Conservation (phyloP, 2,329 filamentous ascomycete species). For the Colletotrichum salicis region DNA sequence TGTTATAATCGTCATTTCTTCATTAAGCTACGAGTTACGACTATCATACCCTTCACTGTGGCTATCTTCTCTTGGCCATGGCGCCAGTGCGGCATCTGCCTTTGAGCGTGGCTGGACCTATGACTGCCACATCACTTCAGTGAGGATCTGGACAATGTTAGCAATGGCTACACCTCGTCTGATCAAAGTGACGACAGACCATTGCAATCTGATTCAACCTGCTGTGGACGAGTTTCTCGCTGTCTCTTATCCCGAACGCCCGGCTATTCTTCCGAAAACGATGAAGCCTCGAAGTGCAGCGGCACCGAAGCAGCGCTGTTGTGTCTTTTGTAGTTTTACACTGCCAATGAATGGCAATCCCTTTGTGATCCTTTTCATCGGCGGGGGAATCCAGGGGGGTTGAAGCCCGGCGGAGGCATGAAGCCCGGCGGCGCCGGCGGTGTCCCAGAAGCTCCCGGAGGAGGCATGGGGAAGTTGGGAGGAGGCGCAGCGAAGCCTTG, state of each 20-base stretch:
- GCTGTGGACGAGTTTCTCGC: slow-evolving; percentile 12
- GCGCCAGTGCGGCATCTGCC: background rate
- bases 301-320: background rate
- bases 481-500: slow-evolving; percentile 52
- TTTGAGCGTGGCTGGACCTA: background rate
- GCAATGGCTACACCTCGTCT: slow-evolving; percentile 29
- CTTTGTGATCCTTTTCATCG: slow-evolving; percentile 41
- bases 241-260: slow-evolving; percentile 13
- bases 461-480: slow-evolving; percentile 53
- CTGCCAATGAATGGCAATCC: background rate
- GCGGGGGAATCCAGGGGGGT: slow-evolving; percentile 41
- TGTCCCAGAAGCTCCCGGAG: slow-evolving; percentile 47
- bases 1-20: background rate
- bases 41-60: background rate
- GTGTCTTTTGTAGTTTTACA: background rate
- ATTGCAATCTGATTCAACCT: slow-evolving; percentile 29
- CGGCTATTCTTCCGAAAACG: slow-evolving; percentile 11
- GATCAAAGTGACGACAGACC: slow-evolving; percentile 28
- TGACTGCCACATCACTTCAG: background rate
- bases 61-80: background rate
- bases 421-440: slow-evolving; percentile 53
- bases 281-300: background rate
- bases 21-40: background rate
- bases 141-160: slow-evolving; percentile 13
- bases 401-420: slow-evolving; percentile 58